Conservation (phyloP, 2,329 filamentous ascomycete species). For the Juglanconis oblonga region DNA sequence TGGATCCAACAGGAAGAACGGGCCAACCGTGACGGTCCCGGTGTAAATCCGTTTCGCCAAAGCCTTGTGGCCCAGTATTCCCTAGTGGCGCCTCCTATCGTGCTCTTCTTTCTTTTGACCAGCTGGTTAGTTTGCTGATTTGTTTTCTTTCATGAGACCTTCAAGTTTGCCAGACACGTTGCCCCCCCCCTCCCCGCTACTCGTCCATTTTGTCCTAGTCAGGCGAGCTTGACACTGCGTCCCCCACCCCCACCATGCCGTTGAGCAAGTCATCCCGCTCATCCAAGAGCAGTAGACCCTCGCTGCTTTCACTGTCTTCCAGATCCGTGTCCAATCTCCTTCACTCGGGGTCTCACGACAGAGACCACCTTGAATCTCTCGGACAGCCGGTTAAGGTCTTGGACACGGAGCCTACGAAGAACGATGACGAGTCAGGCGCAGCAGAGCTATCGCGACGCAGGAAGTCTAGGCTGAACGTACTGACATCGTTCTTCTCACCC, state of each 20-base stretch:
- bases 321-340: conserved; percentile 14
- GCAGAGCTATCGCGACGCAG: conserved; percentile 8
- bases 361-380: background rate
- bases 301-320: conserved; percentile 16
- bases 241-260: conserved; percentile 17
- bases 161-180: background rate
- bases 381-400: conserved; percentile 9
- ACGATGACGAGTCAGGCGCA: conserved; percentile 4
- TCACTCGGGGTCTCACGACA: conserved; percentile 8
- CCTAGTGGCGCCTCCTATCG: background rate
- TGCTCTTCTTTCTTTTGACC: background rate
- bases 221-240: background rate
- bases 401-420: background rate
- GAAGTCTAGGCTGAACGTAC: conserved; percentile 17
- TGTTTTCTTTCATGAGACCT: background rate
- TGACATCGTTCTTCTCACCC: conserved; percentile 17
- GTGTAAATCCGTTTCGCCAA: background rate
- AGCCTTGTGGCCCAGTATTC: no score
- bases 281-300: conserved; percentile 15
- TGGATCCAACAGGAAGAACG: background rate
- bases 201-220: background rate
- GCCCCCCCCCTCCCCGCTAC: background rate
- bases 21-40: background rate
- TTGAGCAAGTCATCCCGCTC: conserved; percentile 19
- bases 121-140: conserved; percentile 1